Percentiles rank a stretch among this genome's conserved stretches.
These are phyloP conservation scores for Trichoderma sp. DNA, from an alignment of 2,329 filamentous ascomycete genomes.

Conservation along the genomic window DNA sequence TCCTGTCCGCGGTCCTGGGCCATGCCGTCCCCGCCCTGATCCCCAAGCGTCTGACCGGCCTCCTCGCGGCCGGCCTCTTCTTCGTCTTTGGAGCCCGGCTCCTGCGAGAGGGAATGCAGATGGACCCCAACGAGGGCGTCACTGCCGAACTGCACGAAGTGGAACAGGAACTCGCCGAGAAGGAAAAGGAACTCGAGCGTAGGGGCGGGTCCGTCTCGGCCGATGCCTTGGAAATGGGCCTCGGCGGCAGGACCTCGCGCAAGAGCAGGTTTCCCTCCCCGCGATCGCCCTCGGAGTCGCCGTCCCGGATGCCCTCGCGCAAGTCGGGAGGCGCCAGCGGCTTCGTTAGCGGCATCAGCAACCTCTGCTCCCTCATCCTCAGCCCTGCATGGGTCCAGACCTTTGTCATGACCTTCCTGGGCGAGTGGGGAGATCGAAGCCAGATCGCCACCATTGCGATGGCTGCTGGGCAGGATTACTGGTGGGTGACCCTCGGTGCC, in stretches of 20 bases:
- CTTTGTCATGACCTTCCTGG: constrained; percentile 97
- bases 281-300: constrained; percentile 77
- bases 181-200: constrained; percentile 75
- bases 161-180: constrained; percentile 89
- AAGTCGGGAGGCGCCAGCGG: constrained; percentile 43
- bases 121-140: constrained; percentile 88
- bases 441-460: constrained; percentile 99
- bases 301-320: constrained; percentile 62
- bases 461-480: constrained; percentile 97
- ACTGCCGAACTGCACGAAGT: constrained; percentile 98
- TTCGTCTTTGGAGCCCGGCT: constrained; percentile 85
- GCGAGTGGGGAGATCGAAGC: constrained; percentile 96
- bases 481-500: constrained; percentile 94
- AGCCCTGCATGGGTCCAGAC: constrained; percentile 99
- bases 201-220: constrained; percentile 68
- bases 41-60: constrained; percentile 86
- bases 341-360: constrained; percentile 69
- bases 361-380: constrained; percentile 82
- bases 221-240: constrained; percentile 78
- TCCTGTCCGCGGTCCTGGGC: constrained; percentile 88
- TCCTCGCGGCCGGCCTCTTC: constrained; percentile 83
- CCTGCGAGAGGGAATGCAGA: constrained; percentile 81
- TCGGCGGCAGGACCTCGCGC: constrained; percentile 70
- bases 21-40: constrained; percentile 90
- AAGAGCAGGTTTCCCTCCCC: constrained; percentile 77